Percentiles rank a stretch among this genome's conserved stretches.
Conservation (phyloP, 2,329 filamentous ascomycete species). For the Aspergillus persii region DNA sequence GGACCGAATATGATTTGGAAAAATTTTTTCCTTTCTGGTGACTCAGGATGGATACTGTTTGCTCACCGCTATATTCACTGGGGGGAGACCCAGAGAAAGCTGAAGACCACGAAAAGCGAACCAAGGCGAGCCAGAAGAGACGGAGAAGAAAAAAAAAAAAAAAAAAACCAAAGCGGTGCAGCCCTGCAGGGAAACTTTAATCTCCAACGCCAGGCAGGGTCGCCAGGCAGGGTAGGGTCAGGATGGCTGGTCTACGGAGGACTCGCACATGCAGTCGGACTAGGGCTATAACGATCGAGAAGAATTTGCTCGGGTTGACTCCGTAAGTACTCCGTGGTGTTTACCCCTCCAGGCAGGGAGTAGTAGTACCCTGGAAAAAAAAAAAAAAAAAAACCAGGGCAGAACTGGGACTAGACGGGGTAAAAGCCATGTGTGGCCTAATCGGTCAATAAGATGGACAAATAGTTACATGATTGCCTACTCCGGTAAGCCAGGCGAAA, state of each 20-base stretch:
- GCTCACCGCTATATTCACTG: neutral
- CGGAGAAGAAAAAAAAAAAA: neutral
- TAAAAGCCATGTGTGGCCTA: neutral
- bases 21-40: neutral
- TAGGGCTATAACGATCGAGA: neutral
- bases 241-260: neutral
- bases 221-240: neutral
- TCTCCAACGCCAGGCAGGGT: neutral
- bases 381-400: neutral
- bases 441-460: neutral
- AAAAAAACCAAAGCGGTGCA: neutral
- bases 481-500: constrained; percentile 8
- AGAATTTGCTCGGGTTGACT: no score
- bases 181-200: neutral
- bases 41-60: neutral
- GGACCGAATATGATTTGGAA: neutral
- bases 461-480: constrained; percentile 19
- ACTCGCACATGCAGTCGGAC: neutral
- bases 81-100: neutral
- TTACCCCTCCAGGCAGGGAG: no score
- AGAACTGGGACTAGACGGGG: no score
- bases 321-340: no score
- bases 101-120: neutral
- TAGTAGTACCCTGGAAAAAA: neutral
- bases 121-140: neutral